Conservation (phyloP, 2,329 filamentous ascomycete species). For the Chaetomiaceae sp. region DNA sequence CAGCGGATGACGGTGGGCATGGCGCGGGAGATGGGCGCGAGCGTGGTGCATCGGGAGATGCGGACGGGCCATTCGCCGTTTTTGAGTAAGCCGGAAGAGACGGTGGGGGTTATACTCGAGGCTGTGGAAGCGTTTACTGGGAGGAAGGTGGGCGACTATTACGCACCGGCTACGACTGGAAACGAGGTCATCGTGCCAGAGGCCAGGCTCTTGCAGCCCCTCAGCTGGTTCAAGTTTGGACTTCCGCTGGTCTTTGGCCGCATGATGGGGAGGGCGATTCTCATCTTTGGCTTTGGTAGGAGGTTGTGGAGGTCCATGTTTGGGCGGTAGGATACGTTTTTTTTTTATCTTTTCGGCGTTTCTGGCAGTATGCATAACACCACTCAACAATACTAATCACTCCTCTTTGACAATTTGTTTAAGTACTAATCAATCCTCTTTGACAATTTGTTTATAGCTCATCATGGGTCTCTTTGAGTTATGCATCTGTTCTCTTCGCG, state of each 20-base stretch:
- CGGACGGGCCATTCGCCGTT: conserved; percentile 46
- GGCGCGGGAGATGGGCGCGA: conserved; percentile 36
- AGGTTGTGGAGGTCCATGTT: conserved; percentile 6
- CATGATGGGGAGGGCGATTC: conserved; percentile 6
- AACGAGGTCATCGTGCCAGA: background rate
- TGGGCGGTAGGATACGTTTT: too few species aligned
- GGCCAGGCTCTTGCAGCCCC: conserved; percentile 8
- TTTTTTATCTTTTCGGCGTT: too few species aligned
- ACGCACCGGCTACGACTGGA: background rate
- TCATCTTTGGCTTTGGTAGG: conserved; percentile 4
- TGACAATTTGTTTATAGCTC: too few species aligned
- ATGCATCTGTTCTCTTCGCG: too few species aligned
- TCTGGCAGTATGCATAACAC: too few species aligned
- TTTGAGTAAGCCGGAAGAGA: conserved; percentile 41
- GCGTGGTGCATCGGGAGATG: conserved; percentile 38
- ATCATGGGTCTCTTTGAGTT: too few species aligned
- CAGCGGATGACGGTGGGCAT: conserved; percentile 37
- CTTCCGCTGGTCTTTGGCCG: conserved; percentile 11
- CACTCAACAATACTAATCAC: too few species aligned
- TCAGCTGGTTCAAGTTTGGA: conserved; percentile 12
- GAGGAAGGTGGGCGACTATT: background rate
- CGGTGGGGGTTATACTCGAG: conserved; percentile 35
- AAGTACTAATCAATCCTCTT: too few species aligned
- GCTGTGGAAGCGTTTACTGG: conserved; percentile 32
- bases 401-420: too few species aligned